phyloP scores from a whole-genome alignment of 345 rosid species.

The Lepidium africanum region DNA sequence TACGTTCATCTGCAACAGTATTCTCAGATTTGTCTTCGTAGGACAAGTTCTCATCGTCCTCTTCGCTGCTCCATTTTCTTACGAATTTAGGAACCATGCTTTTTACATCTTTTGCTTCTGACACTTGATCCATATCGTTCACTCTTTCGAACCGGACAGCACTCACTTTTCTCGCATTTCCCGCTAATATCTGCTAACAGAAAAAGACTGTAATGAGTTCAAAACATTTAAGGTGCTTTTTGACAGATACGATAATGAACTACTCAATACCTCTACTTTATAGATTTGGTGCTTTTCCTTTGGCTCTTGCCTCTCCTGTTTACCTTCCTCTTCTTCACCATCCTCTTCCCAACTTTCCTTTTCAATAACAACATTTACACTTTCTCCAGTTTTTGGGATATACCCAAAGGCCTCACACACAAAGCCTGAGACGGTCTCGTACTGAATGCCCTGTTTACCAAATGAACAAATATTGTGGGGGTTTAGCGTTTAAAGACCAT shows the following conservation, averaged over 20 bases:
- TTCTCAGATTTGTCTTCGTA: slow-evolving; percentile 31
- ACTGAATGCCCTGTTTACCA: slow-evolving; percentile 78
- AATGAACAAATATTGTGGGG: background rate
- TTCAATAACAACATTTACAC: slow-evolving; percentile 64
- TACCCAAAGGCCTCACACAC: slow-evolving; percentile 97
- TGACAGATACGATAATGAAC: background rate
- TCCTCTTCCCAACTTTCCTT: slow-evolving; percentile 74
- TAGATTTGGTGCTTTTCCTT: slow-evolving; percentile 68
- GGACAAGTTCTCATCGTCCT: slow-evolving; percentile 43
- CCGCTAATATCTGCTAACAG: slow-evolving; percentile 68
- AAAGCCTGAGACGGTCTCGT: slow-evolving; percentile 96
- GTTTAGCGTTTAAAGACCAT: background rate
- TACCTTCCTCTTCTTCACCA: slow-evolving; percentile 49
- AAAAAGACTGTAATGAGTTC: slow-evolving; percentile 3
- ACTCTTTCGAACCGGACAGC: slow-evolving; percentile 83
- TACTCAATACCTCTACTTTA: slow-evolving; percentile 66
- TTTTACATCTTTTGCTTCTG: slow-evolving; percentile 58
- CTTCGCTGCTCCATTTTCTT: slow-evolving; percentile 72
- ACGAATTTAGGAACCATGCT: slow-evolving; percentile 67
- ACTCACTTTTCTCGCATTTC: slow-evolving; percentile 94
- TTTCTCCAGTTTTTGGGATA: slow-evolving; percentile 95
- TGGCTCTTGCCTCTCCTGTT: slow-evolving; percentile 54
- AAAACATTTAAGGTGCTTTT: background rate
- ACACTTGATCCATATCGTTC: slow-evolving; percentile 38
- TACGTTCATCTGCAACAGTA: slow-evolving; percentile 38